phyloP scores from a whole-genome alignment of 2,329 filamentous ascomycete species.

The Remersonia thermophila region DNA sequence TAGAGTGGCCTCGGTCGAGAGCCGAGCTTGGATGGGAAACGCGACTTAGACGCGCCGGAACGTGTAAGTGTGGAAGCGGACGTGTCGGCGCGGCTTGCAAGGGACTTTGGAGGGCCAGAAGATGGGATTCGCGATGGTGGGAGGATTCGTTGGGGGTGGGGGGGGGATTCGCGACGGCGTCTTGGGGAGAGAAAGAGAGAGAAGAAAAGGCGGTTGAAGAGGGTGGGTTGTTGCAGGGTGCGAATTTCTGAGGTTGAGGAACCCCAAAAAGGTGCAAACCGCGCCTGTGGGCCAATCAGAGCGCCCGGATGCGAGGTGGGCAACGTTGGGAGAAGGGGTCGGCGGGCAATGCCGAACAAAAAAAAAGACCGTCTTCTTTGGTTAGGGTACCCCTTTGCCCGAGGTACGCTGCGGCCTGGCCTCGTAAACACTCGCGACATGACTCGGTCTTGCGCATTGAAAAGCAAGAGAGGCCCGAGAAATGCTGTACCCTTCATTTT shows the following conservation, averaged over 20 bases:
- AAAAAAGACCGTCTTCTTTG: not conserved
- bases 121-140: slow-evolving; percentile 11
- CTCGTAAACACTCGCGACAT: no score
- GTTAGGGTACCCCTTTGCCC: no score
- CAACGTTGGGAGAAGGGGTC: not conserved
- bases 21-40: slow-evolving; percentile 21
- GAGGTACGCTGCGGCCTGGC: no score
- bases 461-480: no score
- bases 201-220: slow-evolving; percentile 11
- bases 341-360: not conserved
- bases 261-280: slow-evolving; percentile 18
- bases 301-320: not conserved
- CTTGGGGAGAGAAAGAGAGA: slow-evolving; percentile 4
- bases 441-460: no score
- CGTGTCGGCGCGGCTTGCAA: not conserved
- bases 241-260: slow-evolving; percentile 19
- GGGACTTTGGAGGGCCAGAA: no score
- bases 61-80: slow-evolving; percentile 10
- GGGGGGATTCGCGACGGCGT: slow-evolving; percentile 10
- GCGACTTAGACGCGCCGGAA: slow-evolving; percentile 42
- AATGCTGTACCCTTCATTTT: no score
- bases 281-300: slow-evolving; percentile 18
- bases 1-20: slow-evolving; percentile 7
- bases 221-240: slow-evolving; percentile 14
- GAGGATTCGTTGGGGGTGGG: no score